Evolutionary conservation across 139 green algal genomes (phyloP).

Genomic region (Nannochloris sp.): DNA sequence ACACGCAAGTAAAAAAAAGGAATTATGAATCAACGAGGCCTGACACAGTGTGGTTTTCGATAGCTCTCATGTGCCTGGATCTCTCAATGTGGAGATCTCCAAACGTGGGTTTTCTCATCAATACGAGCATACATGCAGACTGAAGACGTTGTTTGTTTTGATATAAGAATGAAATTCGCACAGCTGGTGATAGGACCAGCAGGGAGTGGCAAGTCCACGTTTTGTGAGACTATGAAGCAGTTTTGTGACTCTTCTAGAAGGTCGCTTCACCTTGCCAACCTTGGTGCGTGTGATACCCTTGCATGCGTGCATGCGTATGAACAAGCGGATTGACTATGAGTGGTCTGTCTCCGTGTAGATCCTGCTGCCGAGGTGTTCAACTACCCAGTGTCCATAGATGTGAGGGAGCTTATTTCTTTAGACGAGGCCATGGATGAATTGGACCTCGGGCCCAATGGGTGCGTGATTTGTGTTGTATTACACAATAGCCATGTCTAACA

Average conservation of each 20-base stretch:
- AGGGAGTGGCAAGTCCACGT: constrained; percentile 96
- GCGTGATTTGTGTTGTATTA: neutral
- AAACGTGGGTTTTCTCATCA: no score
- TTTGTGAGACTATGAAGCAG: constrained; percentile 79
- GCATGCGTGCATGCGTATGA: neutral
- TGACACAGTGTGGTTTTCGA: no score
- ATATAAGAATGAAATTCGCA: constrained; percentile 23
- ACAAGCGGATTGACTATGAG: neutral
- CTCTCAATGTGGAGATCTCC: no score
- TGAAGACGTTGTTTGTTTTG: neutral
- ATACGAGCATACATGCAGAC: no score
- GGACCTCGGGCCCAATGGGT: constrained; percentile 89
- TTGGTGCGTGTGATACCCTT: constrained; percentile 49
- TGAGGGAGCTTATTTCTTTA: constrained; percentile 80
- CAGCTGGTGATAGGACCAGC: constrained; percentile 97
- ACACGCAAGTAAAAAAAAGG: no score
- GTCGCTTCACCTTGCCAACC: constrained; percentile 82
- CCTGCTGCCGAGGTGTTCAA: constrained; percentile 89
- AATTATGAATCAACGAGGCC: no score
- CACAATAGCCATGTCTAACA: neutral
- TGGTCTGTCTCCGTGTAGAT: constrained; percentile 41
- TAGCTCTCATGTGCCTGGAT: no score
- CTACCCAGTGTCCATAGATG: constrained; percentile 82
- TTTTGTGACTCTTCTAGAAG: constrained; percentile 83
- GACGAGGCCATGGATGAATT: constrained; percentile 95